Evolutionary conservation across 73 alveolate genomes (phyloP).

Genomic region (Vitrella brassicaformis): DNA sequence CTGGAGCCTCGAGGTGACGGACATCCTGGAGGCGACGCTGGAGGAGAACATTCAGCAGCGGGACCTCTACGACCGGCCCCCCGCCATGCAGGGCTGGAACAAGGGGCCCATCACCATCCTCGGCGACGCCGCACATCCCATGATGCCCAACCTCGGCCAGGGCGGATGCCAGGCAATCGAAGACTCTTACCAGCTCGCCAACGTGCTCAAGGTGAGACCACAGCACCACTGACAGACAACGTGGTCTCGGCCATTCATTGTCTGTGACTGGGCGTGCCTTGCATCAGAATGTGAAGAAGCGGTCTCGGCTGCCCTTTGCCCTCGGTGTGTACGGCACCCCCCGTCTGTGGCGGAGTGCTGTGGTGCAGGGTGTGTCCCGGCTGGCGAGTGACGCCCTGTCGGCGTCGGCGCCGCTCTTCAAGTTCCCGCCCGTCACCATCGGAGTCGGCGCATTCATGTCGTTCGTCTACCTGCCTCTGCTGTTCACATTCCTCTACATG

Average conservation of each 20-base stretch:
- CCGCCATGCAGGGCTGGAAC: not conserved
- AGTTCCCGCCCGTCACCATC: no score
- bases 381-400: not conserved
- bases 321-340: not conserved
- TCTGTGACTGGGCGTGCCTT: no score
- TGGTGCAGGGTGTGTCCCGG: not conserved
- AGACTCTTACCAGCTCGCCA: not conserved
- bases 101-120: slow-evolving; percentile 15
- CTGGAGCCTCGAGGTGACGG: not conserved
- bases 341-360: not conserved
- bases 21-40: not conserved
- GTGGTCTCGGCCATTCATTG: no score
- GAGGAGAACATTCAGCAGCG: not conserved
- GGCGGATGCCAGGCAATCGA: slow-evolving; percentile 22
- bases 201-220: no score
- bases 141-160: slow-evolving; percentile 40
- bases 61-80: not conserved
- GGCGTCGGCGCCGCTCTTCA: no score
- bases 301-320: no score
- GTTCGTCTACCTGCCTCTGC: not conserved
- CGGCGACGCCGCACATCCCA: slow-evolving; percentile 36
- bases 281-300: no score
- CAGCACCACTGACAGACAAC: no score
- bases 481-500: not conserved
- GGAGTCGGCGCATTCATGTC: not conserved